Evolutionary conservation across 345 rosid genomes (phyloP).

Genomic region (Clarkia xantiana): DNA sequence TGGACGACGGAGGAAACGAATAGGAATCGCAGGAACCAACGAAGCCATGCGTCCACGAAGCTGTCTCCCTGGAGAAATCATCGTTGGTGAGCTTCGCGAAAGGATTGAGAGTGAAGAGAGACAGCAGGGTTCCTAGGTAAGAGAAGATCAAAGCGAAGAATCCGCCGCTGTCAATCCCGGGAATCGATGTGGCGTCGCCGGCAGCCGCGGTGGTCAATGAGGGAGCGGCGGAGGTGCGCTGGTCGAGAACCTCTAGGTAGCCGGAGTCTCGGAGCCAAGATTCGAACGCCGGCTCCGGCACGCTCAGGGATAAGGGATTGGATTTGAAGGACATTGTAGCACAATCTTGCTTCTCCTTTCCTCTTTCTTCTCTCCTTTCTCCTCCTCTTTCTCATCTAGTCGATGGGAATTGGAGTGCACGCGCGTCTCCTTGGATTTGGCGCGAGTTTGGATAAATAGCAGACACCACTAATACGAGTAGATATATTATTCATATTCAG

Average conservation of each 20-base stretch:
- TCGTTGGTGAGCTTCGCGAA: conserved; percentile 71
- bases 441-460: no score
- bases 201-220: conserved; percentile 13
- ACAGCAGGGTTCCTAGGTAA: conserved; percentile 27
- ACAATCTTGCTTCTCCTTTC: background rate
- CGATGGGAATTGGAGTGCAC: no score
- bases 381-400: no score
- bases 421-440: no score
- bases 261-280: conserved; percentile 95
- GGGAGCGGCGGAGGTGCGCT: conserved; percentile 20
- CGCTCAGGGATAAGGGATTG: conserved; percentile 61
- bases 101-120: conserved; percentile 65
- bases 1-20: conserved; percentile 60
- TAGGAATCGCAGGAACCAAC: conserved; percentile 54
- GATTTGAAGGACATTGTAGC: conserved; percentile 22
- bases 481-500: no score
- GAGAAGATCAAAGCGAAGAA: conserved; percentile 33
- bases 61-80: conserved; percentile 59
- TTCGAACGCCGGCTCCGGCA: conserved; percentile 70
- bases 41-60: conserved; percentile 72
- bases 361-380: no score
- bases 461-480: no score
- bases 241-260: conserved; percentile 79
- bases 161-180: conserved; percentile 23
- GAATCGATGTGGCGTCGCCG: conserved; percentile 14